Percentiles rank a stretch among this genome's conserved stretches.
phyloP scores from a whole-genome alignment of 768 basidiomycete genomes.

The Kwoniella shandongensis region DNA sequence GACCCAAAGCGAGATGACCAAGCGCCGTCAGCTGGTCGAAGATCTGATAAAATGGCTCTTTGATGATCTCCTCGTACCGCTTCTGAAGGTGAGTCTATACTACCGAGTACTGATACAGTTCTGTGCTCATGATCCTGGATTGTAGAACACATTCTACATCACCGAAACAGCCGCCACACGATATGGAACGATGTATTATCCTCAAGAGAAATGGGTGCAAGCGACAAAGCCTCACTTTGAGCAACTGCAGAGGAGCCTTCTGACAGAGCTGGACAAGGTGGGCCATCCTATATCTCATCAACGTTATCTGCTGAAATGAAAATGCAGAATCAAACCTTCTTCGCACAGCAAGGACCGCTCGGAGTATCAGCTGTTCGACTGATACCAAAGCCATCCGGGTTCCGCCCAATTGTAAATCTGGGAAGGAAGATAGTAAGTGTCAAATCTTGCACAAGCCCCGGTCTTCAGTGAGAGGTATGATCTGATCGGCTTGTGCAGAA shows the following conservation, averaged over 20 bases:
- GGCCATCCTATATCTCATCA: slow-evolving; percentile 21
- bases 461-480: not conserved
- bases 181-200: slow-evolving; percentile 82
- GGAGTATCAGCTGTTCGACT: slow-evolving; percentile 59
- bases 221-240: slow-evolving; percentile 79
- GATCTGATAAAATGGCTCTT: slow-evolving; percentile 96
- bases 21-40: slow-evolving; percentile 75
- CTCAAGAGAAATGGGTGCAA: slow-evolving; percentile 88
- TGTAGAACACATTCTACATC: slow-evolving; percentile 85
- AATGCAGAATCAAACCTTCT: slow-evolving; percentile 24
- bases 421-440: slow-evolving; percentile 39
- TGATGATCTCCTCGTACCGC: slow-evolving; percentile 73
- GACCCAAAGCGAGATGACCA: slow-evolving; percentile 67
- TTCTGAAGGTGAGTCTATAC: slow-evolving; percentile 65
- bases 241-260: slow-evolving; percentile 68
- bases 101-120: not conserved
- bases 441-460: not conserved
- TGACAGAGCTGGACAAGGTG: slow-evolving; percentile 70
- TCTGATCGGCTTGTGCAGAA: slow-evolving; percentile 1
- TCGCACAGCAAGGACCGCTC: slow-evolving; percentile 35
- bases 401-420: slow-evolving; percentile 91
- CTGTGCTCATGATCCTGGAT: not conserved
- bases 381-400: slow-evolving; percentile 90
- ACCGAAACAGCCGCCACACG: slow-evolving; percentile 86
- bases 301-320: not conserved